Percentiles rank a stretch among this genome's conserved stretches.
Evolutionary conservation across 2,329 filamentous ascomycete species (phyloP).

Genomic region (Pseudogymnoascus sp.): DNA sequence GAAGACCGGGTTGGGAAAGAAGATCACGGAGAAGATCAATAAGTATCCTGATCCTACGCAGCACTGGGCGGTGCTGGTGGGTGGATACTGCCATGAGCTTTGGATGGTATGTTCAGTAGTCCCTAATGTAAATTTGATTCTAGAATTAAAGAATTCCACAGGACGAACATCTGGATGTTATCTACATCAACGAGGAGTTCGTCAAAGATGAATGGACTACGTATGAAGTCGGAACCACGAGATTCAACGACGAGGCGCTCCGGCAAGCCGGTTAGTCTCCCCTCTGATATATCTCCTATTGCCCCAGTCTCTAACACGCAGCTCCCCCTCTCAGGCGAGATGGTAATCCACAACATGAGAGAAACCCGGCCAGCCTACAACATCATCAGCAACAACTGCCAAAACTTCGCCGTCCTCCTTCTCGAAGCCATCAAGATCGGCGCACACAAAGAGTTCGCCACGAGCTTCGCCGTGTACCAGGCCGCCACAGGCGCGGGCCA

Average conservation of each 20-base stretch:
- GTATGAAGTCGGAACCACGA: constrained; percentile 44
- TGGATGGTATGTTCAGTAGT: constrained; percentile 43
- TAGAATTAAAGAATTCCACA: constrained; percentile 19
- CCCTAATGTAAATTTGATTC: constrained; percentile 9
- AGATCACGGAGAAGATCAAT: constrained; percentile 48
- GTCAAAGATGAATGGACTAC: constrained; percentile 42
- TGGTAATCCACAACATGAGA: constrained; percentile 46
- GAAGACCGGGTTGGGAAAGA: constrained; percentile 45
- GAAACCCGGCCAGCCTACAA: constrained; percentile 45
- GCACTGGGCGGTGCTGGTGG: constrained; percentile 53
- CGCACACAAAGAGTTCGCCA: constrained; percentile 44
- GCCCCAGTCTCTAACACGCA: constrained; percentile 9
- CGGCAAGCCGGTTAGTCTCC: constrained; percentile 38
- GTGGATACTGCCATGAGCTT: constrained; percentile 48
- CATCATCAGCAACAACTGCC: constrained; percentile 54
- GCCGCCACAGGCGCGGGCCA: constrained; percentile 41
- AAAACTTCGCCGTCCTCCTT: constrained; percentile 46
- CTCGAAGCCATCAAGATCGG: constrained; percentile 48
- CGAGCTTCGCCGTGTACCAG: constrained; percentile 47
- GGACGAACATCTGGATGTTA: constrained; percentile 48
- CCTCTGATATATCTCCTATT: not conserved
- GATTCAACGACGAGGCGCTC: constrained; percentile 47
- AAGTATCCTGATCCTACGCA: constrained; percentile 52
- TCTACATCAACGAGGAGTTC: constrained; percentile 47
- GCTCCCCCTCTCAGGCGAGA: constrained; percentile 35